phyloP scores from a whole-genome alignment of 495 filamentous ascomycete species.

The Xylaria nigripes region DNA sequence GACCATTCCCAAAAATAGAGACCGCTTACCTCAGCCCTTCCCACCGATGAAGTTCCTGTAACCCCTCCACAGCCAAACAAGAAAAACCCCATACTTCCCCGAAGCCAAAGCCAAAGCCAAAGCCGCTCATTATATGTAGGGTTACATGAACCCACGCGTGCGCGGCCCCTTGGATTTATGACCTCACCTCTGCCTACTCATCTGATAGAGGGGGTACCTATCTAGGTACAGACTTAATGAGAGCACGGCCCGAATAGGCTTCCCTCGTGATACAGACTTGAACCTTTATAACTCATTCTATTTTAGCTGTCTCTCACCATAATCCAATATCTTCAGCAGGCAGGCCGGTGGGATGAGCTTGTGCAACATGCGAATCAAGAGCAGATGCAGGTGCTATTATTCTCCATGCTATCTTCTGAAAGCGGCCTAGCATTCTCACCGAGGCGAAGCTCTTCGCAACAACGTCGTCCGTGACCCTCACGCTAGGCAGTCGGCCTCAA shows the following conservation, averaged over 20 bases:
- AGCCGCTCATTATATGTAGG: no score
- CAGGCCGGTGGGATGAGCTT: neutral
- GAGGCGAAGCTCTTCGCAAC: neutral
- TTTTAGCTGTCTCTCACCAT: neutral
- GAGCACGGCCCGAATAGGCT: neutral
- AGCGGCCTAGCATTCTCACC: neutral
- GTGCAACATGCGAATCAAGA: neutral
- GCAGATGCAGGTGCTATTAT: constrained; percentile 1
- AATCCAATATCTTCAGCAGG: neutral
- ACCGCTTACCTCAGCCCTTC: no score
- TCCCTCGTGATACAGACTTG: neutral
- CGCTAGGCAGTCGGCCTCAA: no score
- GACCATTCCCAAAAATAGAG: no score
- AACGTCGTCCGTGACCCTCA: neutral
- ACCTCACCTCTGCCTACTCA: no score
- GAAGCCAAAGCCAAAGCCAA: no score
- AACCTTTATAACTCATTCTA: neutral
- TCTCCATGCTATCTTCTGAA: neutral
- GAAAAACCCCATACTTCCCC: no score
- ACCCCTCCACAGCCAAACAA: no score
- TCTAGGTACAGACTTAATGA: neutral
- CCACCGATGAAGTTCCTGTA: no score
- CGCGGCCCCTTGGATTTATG: no score
- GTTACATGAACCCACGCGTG: no score
- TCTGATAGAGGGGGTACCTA: no score